Evolutionary conservation across 176 grass and related monocot genomes (phyloP).

Genomic region (Oryza officinalis): DNA sequence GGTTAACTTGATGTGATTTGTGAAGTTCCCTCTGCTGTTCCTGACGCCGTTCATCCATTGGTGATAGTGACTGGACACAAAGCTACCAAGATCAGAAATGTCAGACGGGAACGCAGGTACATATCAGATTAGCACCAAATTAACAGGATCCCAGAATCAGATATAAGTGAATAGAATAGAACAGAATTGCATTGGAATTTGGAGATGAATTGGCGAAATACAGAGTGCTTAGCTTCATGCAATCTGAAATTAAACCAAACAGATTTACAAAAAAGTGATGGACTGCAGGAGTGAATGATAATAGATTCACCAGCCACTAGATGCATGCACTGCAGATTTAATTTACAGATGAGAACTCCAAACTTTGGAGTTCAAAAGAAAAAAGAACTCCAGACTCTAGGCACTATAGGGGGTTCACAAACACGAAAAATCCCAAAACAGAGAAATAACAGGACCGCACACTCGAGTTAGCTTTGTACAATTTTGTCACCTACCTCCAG

Average conservation of each 20-base stretch:
- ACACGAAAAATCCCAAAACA: conserved; percentile 3
- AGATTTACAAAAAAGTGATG: neutral
- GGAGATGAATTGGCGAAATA: neutral
- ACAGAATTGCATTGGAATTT: neutral
- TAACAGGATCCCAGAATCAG: neutral
- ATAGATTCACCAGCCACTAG: neutral
- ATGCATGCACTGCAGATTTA: neutral
- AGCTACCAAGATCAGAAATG: neutral
- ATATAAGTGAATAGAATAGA: neutral
- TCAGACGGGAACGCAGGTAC: neutral
- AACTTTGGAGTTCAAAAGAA: neutral
- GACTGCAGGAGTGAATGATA: neutral
- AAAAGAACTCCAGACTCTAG: neutral
- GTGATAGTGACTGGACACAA: neutral
- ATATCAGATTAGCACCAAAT: neutral
- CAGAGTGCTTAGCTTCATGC: neutral
- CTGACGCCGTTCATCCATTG: no score
- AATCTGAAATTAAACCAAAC: neutral
- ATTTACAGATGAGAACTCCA: neutral
- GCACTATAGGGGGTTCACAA: neutral
- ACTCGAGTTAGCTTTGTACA: conserved; percentile 17
- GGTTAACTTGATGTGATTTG: neutral
- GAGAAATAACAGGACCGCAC: neutral
- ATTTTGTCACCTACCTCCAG: conserved; percentile 9
- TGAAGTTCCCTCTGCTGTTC: neutral